Conservation (phyloP, 2,329 filamentous ascomycete species). For the Penicillium sp. region DNA sequence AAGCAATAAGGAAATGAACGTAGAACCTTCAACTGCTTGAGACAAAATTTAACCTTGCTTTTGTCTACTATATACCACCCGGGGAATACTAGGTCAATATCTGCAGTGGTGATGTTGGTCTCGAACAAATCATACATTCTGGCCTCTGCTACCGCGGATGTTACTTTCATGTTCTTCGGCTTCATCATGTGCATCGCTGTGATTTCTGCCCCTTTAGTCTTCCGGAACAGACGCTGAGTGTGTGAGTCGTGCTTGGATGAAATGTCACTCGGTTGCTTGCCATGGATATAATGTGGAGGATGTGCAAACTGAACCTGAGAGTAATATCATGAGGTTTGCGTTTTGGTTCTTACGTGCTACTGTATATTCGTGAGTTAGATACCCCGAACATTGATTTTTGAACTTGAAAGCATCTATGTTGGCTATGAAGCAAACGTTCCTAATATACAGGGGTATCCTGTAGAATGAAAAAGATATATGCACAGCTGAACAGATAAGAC, state of each 20-base stretch:
- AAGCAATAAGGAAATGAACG: too few species aligned
- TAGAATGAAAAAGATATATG: neutral
- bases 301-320: neutral
- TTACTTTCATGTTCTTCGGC: too few species aligned
- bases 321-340: neutral
- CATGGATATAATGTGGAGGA: neutral
- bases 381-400: neutral
- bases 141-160: too few species aligned
- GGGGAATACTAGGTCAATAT: neutral
- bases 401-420: neutral
- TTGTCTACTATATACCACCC: neutral
- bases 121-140: too few species aligned
- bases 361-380: neutral
- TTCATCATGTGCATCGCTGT: too few species aligned
- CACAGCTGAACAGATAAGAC: neutral
- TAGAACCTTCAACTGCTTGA: neutral
- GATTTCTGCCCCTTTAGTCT: too few species aligned
- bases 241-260: too few species aligned
- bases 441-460: constrained; percentile 8
- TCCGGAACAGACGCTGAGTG: too few species aligned
- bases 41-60: neutral
- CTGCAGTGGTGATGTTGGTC: too few species aligned
- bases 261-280: neutral
- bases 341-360: neutral
- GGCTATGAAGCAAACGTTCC: neutral